Conservation (phyloP, 148 eudicot genomes). For the Polygonum aviculare region DNA sequence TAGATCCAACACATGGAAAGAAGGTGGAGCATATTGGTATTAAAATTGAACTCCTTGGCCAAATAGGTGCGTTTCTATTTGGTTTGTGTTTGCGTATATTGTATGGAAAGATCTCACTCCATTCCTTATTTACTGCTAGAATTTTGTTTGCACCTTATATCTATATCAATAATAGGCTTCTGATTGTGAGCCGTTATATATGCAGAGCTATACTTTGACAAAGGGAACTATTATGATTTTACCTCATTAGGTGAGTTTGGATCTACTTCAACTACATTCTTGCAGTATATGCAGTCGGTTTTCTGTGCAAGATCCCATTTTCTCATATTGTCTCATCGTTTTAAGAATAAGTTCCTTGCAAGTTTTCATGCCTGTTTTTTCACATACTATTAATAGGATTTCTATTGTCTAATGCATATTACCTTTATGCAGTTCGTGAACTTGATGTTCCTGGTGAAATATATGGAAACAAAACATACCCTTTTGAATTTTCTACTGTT, state of each 20-base stretch:
- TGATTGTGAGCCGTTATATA: constrained; percentile 5
- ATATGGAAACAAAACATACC: constrained; percentile 81
- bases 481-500: constrained; percentile 94
- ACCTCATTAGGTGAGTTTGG: constrained; percentile 74
- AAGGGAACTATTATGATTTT: constrained; percentile 82
- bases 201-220: constrained; percentile 94
- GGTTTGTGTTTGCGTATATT: neutral
- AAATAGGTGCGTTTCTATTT: constrained; percentile 54
- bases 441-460: constrained; percentile 96
- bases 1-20: constrained; percentile 90
- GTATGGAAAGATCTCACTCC: neutral
- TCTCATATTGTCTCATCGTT: neutral
- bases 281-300: neutral
- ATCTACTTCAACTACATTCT: neutral
- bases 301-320: neutral
- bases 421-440: constrained; percentile 68
- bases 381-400: neutral
- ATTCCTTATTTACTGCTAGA: neutral
- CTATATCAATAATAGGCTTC: neutral
- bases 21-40: constrained; percentile 96
- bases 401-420: constrained; percentile 1
- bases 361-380: neutral
- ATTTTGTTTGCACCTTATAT: neutral
- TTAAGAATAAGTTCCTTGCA: neutral
- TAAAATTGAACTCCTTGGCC: constrained; percentile 96